Evolutionary conservation across 805 yeast species (phyloP).

Genomic region (Myxozyma lipomycoides): DNA sequence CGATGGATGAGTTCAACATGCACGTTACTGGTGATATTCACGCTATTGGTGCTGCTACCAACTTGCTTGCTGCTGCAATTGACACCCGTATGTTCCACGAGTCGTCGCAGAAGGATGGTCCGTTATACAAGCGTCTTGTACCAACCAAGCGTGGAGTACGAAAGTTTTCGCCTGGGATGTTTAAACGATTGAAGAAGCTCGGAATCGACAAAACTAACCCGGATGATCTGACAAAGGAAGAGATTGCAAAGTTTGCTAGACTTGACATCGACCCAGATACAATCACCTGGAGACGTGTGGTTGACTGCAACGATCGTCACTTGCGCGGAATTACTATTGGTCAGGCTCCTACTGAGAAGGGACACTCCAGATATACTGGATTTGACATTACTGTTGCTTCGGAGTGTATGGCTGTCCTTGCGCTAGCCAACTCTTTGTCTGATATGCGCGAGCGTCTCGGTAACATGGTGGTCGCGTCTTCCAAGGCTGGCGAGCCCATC

Average conservation of each 20-base stretch:
- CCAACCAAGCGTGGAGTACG: conserved; percentile 81
- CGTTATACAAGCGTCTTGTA: conserved; percentile 78
- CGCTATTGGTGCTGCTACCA: conserved; percentile 91
- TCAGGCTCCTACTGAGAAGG: conserved; percentile 90
- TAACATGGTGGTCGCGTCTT: conserved; percentile 81
- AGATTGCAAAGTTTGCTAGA: conserved; percentile 68
- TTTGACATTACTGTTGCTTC: conserved; percentile 96
- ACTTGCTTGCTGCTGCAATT: conserved; percentile 90
- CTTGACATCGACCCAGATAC: conserved; percentile 86
- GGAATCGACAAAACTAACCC: conserved; percentile 83
- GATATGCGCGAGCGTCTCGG: conserved; percentile 90
- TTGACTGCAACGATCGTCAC: conserved; percentile 90
- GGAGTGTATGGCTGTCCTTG: conserved; percentile 93
- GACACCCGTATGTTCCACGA: conserved; percentile 98
- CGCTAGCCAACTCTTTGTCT: conserved; percentile 67
- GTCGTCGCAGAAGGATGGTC: conserved; percentile 72
- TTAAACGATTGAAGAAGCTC: conserved; percentile 67
- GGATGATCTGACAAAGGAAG: conserved; percentile 72
- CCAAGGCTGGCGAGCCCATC: conserved; percentile 68
- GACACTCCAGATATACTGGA: conserved; percentile 78
- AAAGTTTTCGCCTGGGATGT: conserved; percentile 73
- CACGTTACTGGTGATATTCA: conserved; percentile 97
- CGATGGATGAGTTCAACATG: conserved; percentile 98
- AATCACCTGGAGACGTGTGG: conserved; percentile 88
- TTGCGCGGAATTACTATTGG: conserved; percentile 87